Evolutionary conservation across 805 yeast species (phyloP), one percentile per base, ranked within the genome.

Genomic region (Nakazawaea peltata): DNA sequence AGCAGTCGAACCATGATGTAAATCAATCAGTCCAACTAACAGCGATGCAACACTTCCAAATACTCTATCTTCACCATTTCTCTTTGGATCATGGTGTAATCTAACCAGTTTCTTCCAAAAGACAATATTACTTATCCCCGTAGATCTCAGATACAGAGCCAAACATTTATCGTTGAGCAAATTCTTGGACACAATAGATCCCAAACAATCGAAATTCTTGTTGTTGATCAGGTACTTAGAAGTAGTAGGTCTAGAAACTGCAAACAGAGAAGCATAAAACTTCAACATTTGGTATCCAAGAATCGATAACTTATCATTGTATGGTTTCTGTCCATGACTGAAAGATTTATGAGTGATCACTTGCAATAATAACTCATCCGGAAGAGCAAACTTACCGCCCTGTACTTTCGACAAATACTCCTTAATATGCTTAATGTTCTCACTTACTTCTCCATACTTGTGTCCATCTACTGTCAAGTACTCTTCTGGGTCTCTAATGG

Each of bases 311-410:
- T 81, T 82, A 54, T 87, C 96, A 60, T 88, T 90, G 61, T 83
- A 85, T 6, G 97, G 96, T 48, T 79, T 76, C 43, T 72, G 65
- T 8, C 95, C 97, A 59, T 85, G 94, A 4, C 94, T 94, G 66
- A 87, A 90, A 16, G 95, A 84, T 61, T 90, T 90, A 62, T 90
- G 97, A 5, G 97, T 88, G 48, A 88, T 63, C 27, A 84, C 77
- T 61, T 90, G 97, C 42, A 86, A 63, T 16, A 81, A 59, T 40
- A 81, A 45, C 5, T 68, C 67, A 48, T 84, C 81, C 4, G 80
- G 65, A 28, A 88, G 61, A 28, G 63, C 44, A 48, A 65, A 77
- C 41, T 69, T 63, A 16, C 62, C 63, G 23, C 48, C 40, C 16
- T 47, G 37, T 19, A 47, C 36, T 19, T 34, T 23, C 15, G 49